Evolutionary conservation across 2,329 filamentous ascomycete genomes (phyloP), one percentile per base, ranked within the genome.

Genomic region (Trichothecium roseum): DNA sequence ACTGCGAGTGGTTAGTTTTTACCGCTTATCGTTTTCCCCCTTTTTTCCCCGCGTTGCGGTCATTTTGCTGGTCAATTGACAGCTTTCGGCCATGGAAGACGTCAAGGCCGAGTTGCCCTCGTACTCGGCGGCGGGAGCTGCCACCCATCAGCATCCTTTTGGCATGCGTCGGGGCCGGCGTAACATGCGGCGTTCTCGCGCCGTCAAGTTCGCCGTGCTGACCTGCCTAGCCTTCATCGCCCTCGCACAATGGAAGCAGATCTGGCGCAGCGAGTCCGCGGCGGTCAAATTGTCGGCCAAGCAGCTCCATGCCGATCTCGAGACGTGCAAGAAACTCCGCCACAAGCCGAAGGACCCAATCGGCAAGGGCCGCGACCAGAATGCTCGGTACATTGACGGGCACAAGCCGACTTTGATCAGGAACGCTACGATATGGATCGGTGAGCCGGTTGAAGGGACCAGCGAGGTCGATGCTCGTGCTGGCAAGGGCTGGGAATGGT

Each of bases 341-440:
- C 55, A 57, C 31, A 70, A 66, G 45, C 75, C 76, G 0, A 48
- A 62, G 33, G 72, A 78, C 41, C 72, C 74, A 1, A 62, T 62
- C 26, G 73, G 73, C 15, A 49, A 59, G 4, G 72, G 72, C 4
- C 71, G 78, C 15, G 63, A 72, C 22, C 63, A 63, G 44, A 83
- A 77, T 50, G 74, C 73, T 15, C 68, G 78, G 32, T 78, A 72
- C 47, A 53, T 78, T 30, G 62, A 72, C 4, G 73, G 74, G 35
- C 64, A 69, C 36, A 68, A 66, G 42, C 68, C 78, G 0, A 74
- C 74, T 0, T 62, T 82, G 28, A 79, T 82, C 44, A 71, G 66
- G 41, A 82, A 82, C 48, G 78, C 78, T 4, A 76, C 71, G 2
- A 64, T 82, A 15, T 82, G 78, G 78, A 62, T 72, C 4, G 78